Base-by-base conservation (phyloP, 2,329 filamentous ascomycete genomes). In the Teratosphaeria viscida region DNA sequence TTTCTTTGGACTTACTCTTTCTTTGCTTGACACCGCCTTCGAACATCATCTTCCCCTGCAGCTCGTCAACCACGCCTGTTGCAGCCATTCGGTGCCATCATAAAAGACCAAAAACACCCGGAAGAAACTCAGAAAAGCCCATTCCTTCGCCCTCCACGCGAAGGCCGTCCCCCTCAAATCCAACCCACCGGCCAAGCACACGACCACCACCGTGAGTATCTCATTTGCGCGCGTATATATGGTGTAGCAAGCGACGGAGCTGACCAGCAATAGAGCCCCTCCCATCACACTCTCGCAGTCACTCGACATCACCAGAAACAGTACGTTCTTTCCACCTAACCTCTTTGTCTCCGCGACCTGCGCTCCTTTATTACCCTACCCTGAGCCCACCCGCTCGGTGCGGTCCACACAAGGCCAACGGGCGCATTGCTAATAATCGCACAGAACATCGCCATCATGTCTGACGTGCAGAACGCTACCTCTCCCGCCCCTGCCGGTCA, bases 401-500 rank as follows among this genome's bases (percentile, higher is more conserved):
- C 43, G 5, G 37, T n/a, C 8, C 16, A 49, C n/a, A 49, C 19
- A 49, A 19, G 6, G 26, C 19, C 43, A 49, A 23, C 16, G 16
- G 19, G 53, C 26, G 34, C n/a, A 2, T 54, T 2, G 23, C 53
- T 54, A 26, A 54, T 26, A 54, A 12, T 8, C 16, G 53, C 53
- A 16, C 27, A 32, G 27, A 34, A 27, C 5, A 52, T 29, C 5
- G 61, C 60, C 49, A 68, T 53, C 66, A 74, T 75, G 72, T 75
- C 73, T 71, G 73, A 75, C 70, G 66, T 75, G 68, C 76, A 77
- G 70, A 77, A 75, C 72, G 68, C 77, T 58, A 73, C 75, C 66
- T 77, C 77, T 57, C 77, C 77, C 65, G 73, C 91, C 77, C 84
- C 86, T 79, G 89, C 94, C 74, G 86, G 82, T 77, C 89, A 86